phyloP scores from a whole-genome alignment of 2,329 filamentous ascomycete genomes.

The Fusarium avenaceum region DNA sequence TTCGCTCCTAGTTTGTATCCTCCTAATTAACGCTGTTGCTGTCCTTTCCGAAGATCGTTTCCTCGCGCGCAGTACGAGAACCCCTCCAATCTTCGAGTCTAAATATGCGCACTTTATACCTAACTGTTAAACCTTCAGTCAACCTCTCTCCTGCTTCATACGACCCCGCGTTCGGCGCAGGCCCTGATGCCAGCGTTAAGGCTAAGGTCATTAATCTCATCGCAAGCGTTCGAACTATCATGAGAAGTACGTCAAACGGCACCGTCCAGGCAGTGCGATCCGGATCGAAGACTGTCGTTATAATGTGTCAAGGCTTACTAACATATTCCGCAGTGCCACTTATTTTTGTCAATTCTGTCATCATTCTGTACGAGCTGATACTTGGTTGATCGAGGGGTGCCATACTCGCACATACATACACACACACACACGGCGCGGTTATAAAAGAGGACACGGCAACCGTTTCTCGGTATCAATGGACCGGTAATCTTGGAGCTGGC shows the following conservation, averaged over 20 bases:
- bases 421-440: slow-evolving; percentile 1
- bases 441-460: slow-evolving; percentile 39
- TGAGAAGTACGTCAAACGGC: slow-evolving; percentile 76
- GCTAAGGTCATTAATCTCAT: slow-evolving; percentile 91
- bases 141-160: slow-evolving; percentile 79
- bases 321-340: slow-evolving; percentile 74
- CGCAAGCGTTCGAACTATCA: slow-evolving; percentile 88
- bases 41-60: slow-evolving; percentile 96
- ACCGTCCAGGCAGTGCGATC: neutral
- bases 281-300: neutral
- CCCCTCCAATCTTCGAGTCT: neutral
- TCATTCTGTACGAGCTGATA: slow-evolving; percentile 86
- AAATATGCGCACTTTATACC: slow-evolving; percentile 4
- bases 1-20: slow-evolving; percentile 71
- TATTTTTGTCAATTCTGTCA: slow-evolving; percentile 84
- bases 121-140: slow-evolving; percentile 58
- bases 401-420: neutral
- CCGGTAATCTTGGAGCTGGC: slow-evolving; percentile 35
- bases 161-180: slow-evolving; percentile 83
- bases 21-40: slow-evolving; percentile 93
- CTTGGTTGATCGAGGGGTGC: slow-evolving; percentile 68
- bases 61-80: slow-evolving; percentile 72
- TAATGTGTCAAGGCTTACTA: slow-evolving; percentile 11
- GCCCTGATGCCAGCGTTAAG: slow-evolving; percentile 82
- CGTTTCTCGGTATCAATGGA: slow-evolving; percentile 42